These are phyloP conservation scores for Daldinia sp. DNA, from an alignment of 2,329 filamentous ascomycete genomes.

Conservation along the genomic window DNA sequence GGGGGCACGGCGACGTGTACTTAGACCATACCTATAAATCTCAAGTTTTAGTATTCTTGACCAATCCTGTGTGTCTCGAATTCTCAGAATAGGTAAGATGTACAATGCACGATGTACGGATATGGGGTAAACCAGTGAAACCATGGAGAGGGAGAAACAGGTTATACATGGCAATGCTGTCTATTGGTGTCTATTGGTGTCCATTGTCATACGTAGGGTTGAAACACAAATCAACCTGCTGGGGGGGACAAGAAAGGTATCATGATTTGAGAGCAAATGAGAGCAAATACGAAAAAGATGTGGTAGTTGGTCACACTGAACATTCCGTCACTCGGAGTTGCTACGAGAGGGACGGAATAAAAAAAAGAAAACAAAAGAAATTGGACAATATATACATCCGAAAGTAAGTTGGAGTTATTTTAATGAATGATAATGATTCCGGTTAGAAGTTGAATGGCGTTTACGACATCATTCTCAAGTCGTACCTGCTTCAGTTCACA, in stretches of 20 bases:
- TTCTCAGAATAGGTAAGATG: constrained; percentile 7
- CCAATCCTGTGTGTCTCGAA: constrained; percentile 7
- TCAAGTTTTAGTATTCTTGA: background rate
- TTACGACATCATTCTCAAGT: constrained; percentile 3
- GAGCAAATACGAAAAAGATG: constrained; percentile 4
- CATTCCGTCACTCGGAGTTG: constrained; percentile 11
- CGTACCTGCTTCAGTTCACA: too few relatives aligned
- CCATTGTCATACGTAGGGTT: constrained; percentile 18
- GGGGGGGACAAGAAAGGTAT: constrained; percentile 9
- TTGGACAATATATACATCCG: background rate
- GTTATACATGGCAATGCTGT: constrained; percentile 13
- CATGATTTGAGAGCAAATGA: constrained; percentile 10
- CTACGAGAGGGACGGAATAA: constrained; percentile 7
- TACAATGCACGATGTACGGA: too few relatives aligned
- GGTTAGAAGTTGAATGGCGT: constrained; percentile 17
- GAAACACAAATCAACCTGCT: constrained; percentile 13
- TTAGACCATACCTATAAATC: constrained; percentile 2
- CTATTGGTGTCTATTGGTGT: too few relatives aligned
- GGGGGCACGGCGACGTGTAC: constrained; percentile 28
- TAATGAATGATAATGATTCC: constrained; percentile 16
- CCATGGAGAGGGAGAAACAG: constrained; percentile 8
- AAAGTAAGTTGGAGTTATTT: constrained; percentile 18
- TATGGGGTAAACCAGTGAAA: constrained; percentile 16
- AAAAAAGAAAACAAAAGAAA: constrained; percentile 9
- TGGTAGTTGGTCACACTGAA: background rate